A percentile compares a stretch with the other conserved stretches of the same genome.
Evolutionary conservation across 2,329 filamentous ascomycete genomes (phyloP).

Genomic region (Davidsoniella australis): DNA sequence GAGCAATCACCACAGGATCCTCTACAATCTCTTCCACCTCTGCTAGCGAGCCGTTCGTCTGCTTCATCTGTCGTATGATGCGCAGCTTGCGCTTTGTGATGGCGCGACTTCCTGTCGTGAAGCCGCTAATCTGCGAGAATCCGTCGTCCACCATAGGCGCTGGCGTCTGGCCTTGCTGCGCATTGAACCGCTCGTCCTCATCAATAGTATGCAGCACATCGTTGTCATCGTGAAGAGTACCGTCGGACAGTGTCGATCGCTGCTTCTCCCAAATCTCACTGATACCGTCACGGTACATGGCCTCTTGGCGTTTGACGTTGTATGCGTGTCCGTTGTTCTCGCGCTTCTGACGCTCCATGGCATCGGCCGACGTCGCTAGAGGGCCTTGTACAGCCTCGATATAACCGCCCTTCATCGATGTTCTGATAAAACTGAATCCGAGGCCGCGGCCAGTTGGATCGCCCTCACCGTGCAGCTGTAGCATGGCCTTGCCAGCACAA

Average conservation of each 20-base stretch:
- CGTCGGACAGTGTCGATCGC: constrained; percentile 58
- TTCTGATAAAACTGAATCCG: constrained; percentile 93
- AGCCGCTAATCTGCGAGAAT: constrained; percentile 57
- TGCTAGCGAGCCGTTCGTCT: constrained; percentile 33
- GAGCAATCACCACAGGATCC: constrained; percentile 72
- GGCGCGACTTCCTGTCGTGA: constrained; percentile 46
- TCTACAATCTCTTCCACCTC: constrained; percentile 52
- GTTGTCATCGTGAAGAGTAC: constrained; percentile 47
- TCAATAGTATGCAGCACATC: constrained; percentile 41
- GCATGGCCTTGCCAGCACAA: constrained; percentile 88
- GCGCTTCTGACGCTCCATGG: constrained; percentile 71
- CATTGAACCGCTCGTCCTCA: constrained; percentile 52
- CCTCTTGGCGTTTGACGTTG: constrained; percentile 89
- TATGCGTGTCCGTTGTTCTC: constrained; percentile 90
- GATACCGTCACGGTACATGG: constrained; percentile 81
- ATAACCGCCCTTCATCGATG: constrained; percentile 94
- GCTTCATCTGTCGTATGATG: constrained; percentile 48
- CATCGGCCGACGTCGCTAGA: constrained; percentile 56
- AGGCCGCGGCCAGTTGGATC: constrained; percentile 88
- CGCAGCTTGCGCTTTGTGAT: constrained; percentile 45
- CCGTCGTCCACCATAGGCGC: constrained; percentile 49
- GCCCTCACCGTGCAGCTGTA: constrained; percentile 82
- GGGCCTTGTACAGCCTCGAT: constrained; percentile 62
- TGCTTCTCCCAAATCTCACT: constrained; percentile 85
- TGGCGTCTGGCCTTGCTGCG: constrained; percentile 44